Percentiles rank a stretch among this genome's conserved stretches.
Conservation (phyloP, 2,329 filamentous ascomycete species). For the Ophiocordyceps camponoti-saundersi region DNA sequence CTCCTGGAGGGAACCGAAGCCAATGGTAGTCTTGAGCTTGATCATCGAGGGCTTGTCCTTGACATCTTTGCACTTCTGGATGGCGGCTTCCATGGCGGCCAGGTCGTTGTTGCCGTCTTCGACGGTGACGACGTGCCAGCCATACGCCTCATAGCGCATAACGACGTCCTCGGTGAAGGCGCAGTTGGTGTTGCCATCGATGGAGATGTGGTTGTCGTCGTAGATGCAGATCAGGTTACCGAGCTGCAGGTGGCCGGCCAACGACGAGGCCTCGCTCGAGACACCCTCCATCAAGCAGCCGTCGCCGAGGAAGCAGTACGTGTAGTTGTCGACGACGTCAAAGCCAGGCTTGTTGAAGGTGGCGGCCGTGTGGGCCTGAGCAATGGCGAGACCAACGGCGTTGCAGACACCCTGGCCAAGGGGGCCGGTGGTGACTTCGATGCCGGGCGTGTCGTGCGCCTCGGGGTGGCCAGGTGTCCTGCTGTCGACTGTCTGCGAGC, state of each 20-base stretch:
- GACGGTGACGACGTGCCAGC: conserved; percentile 82
- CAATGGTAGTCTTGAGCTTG: conserved; percentile 94
- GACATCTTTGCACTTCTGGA: conserved; percentile 69
- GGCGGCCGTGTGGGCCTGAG: conserved; percentile 78
- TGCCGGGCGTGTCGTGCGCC: conserved; percentile 85
- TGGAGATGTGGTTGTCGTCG: conserved; percentile 96
- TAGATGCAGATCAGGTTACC: conserved; percentile 95
- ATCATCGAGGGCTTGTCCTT: conserved; percentile 96
- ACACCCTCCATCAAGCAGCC: conserved; percentile 98
- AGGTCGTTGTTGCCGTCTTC: conserved; percentile 81
- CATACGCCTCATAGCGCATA: conserved; percentile 92
- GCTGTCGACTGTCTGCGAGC: conserved; percentile 33
- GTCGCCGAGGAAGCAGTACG: conserved; percentile 92
- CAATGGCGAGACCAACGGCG: conserved; percentile 93
- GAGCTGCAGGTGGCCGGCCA: conserved; percentile 90
- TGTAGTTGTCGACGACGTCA: conserved; percentile 89
- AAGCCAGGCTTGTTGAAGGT: conserved; percentile 95
- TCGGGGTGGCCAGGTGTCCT: conserved; percentile 95
- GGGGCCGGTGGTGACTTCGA: conserved; percentile 96
- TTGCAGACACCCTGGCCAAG: conserved; percentile 96
- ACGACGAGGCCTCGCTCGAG: conserved; percentile 78
- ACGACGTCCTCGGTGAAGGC: conserved; percentile 94
- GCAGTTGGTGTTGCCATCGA: conserved; percentile 87
- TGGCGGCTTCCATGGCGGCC: conserved; percentile 71
- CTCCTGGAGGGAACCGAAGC: conserved; percentile 83